A percentile compares a stretch with the other conserved stretches of the same genome.
Evolutionary conservation across 202 grass and related monocot genomes (phyloP).

Genomic region (Hordeum pubiflorum): DNA sequence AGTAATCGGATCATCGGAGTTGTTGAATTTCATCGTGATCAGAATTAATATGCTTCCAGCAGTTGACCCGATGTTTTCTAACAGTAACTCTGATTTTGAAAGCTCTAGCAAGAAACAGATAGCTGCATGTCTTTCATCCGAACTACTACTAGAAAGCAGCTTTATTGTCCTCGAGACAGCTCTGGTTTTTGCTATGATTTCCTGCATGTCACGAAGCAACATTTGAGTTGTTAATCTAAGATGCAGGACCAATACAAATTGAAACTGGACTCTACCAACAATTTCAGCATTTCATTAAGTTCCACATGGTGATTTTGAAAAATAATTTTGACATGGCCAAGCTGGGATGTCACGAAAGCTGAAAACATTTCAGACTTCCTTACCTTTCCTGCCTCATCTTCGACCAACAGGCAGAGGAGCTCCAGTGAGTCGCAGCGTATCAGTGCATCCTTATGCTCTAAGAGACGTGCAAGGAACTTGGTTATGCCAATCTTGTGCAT

Average conservation of each 20-base stretch:
- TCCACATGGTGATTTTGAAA: not conserved
- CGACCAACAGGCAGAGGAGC: conserved; percentile 52
- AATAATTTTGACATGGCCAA: not conserved
- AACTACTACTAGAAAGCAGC: conserved; percentile 58
- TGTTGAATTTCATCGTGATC: conserved; percentile 81
- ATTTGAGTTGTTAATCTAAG: not conserved
- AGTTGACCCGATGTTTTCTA: conserved; percentile 59
- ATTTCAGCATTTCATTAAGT: conserved; percentile 1
- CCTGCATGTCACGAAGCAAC: conserved; percentile 36
- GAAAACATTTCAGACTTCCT: conserved; percentile 18
- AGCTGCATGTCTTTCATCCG: conserved; percentile 60
- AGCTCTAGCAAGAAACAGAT: conserved; percentile 74
- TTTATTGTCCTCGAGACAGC: conserved; percentile 56
- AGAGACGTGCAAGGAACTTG: conserved; percentile 48
- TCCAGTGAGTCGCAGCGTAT: conserved; percentile 55
- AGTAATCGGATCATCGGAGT: conserved; percentile 42
- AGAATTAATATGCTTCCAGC: conserved; percentile 69
- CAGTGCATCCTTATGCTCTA: conserved; percentile 51
- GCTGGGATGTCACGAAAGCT: not conserved
- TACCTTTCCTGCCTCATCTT: conserved; percentile 86
- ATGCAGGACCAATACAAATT: not conserved
- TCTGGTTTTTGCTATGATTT: conserved; percentile 67
- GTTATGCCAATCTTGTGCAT: conserved; percentile 83
- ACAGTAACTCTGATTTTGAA: conserved; percentile 54
- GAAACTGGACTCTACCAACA: not conserved